Conservation (phyloP, 1,139 yeast species). For the Hemisphaericaspora lyxosophila region DNA sequence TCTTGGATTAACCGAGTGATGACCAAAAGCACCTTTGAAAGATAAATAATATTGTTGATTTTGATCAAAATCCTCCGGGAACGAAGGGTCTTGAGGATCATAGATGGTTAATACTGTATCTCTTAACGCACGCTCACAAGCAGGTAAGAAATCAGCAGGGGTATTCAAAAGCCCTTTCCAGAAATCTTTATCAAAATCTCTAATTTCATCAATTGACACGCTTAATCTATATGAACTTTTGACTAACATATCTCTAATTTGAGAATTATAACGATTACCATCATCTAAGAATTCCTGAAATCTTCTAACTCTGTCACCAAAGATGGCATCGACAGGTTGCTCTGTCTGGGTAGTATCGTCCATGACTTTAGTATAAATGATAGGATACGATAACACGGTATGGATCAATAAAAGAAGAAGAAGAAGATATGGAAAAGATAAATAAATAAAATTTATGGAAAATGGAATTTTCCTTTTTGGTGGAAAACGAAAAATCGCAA, state of each 20-base stretch:
- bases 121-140: slow-evolving; percentile 82
- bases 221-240: slow-evolving; percentile 65
- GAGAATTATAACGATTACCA: slow-evolving; percentile 63
- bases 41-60: slow-evolving; percentile 73
- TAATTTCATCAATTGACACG: slow-evolving; percentile 80
- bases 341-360: slow-evolving; percentile 22
- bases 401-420: neutral
- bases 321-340: slow-evolving; percentile 48
- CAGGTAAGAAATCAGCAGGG: slow-evolving; percentile 88
- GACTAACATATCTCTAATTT: slow-evolving; percentile 69
- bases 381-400: neutral
- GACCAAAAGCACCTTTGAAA: slow-evolving; percentile 90
- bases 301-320: slow-evolving; percentile 80
- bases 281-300: slow-evolving; percentile 83
- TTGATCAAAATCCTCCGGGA: slow-evolving; percentile 50
- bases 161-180: slow-evolving; percentile 75
- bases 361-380: slow-evolving; percentile 13
- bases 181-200: slow-evolving; percentile 77
- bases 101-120: slow-evolving; percentile 74
- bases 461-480: too few species aligned
- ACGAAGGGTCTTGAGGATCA: slow-evolving; percentile 54
- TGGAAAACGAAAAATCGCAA: too few species aligned
- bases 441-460: neutral
- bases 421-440: slow-evolving; percentile 2
- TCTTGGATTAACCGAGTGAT: slow-evolving; percentile 84